phyloP scores from a whole-genome alignment of 352 stramenopile genomes.

The Phytophthora lateralis region DNA sequence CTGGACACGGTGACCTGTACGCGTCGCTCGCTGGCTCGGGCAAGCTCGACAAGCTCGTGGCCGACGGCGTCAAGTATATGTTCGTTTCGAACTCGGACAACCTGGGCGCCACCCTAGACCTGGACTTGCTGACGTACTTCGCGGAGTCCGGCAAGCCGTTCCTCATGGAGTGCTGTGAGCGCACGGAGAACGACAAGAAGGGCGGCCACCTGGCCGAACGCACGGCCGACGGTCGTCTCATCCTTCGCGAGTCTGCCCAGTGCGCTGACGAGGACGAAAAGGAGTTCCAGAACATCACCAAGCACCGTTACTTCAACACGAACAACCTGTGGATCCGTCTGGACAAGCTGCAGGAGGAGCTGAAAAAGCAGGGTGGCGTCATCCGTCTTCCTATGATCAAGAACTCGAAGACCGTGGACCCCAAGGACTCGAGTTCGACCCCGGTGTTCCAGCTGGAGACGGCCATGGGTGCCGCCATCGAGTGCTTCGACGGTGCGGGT shows the following conservation, averaged over 20 bases:
- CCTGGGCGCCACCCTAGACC: constrained; percentile 78
- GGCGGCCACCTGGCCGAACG: constrained; percentile 94
- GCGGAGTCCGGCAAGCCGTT: constrained; percentile 89
- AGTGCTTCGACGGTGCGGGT: constrained; percentile 87
- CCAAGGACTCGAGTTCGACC: constrained; percentile 84
- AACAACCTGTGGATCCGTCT: constrained; percentile 92
- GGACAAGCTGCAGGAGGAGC: constrained; percentile 84
- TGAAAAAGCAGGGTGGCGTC: constrained; percentile 78
- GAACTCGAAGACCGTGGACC: constrained; percentile 89
- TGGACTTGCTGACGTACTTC: constrained; percentile 90
- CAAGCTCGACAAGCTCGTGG: constrained; percentile 87
- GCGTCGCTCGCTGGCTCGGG: constrained; percentile 83
- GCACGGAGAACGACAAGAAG: constrained; percentile 99
- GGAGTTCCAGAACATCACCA: constrained; percentile 89
- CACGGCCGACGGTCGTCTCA: constrained; percentile 93
- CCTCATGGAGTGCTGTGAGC: constrained; percentile 96
- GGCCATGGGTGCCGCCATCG: constrained; percentile 87
- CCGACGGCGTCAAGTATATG: constrained; percentile 90
- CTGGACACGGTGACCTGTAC: constrained; percentile 87
- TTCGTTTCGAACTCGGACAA: constrained; percentile 92
- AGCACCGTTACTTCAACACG: constrained; percentile 91
- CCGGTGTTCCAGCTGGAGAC: constrained; percentile 89
- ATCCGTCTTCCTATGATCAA: constrained; percentile 90
- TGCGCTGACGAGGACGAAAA: constrained; percentile 83
- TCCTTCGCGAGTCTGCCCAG: constrained; percentile 93